Base-by-base conservation (phyloP, 169 alveolate species). In the Plasmodium chabaudi region DNA sequence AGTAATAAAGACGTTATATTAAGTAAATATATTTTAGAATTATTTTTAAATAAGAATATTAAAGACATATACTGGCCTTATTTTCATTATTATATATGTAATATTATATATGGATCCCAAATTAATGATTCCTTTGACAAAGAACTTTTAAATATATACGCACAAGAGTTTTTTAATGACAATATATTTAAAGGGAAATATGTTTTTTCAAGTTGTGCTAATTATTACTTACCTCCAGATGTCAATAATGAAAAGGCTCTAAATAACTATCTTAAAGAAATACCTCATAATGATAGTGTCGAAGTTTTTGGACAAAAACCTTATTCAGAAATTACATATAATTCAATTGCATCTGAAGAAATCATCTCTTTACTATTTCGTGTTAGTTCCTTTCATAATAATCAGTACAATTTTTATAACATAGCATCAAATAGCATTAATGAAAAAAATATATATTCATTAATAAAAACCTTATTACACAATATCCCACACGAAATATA, bases 1-100 rank as follows among this genome's bases (percentile, higher is more conserved):
- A 96, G 96, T 65, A 97, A 97, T 87, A 95, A 96, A 49, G 99
- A 97, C 59, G 53, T 86, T 9, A 57, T 86, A 17, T 60, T 86
- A 19, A 70, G 91, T 56, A 86, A 86, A 53, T 69, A 86, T 65
- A 86, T 86, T 7, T 56, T 87, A 10, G 51, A 69, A 70, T 51
- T 86, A 49, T 86, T 86, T 63, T 56, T 86, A 19, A 68, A 86
- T 70, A 86, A 86, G 42, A 69, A 60, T 86, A 51, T 86, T 44
- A 86, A 86, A 44, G 87, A 68, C 69, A 86, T 86, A 2, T 61
- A 86, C 47, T 86, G 91, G 91, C 91, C 91, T 59, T 86, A 86
- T 60, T 86, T 65, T 47, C 69, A 65, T 72, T 86, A 59, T 56
- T 86, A 86, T 46, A 71, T 86, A 57, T 86, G 91, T 59, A 87